Percentiles rank a stretch among this genome's conserved stretches.
Evolutionary conservation across 208 protist genomes (phyloP).

Genomic region (Trypanosoma brucei): DNA sequence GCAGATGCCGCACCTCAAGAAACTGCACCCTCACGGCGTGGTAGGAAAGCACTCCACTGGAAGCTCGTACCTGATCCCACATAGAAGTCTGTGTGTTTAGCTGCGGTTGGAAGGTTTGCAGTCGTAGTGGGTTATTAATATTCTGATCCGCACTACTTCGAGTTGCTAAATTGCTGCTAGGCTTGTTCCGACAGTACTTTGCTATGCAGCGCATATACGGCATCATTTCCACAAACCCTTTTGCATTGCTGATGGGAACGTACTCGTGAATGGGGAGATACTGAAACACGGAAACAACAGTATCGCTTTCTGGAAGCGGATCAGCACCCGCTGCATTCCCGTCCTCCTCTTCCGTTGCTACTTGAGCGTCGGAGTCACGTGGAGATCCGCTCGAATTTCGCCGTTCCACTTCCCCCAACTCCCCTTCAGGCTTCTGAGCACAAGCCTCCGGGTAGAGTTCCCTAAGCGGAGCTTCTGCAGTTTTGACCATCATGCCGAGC

Average conservation of each 20-base stretch:
- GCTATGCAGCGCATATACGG: conserved; percentile 51
- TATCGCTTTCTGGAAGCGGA: neutral
- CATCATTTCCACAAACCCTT: conserved; percentile 37
- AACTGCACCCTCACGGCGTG: conserved; percentile 58
- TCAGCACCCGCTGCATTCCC: conserved; percentile 12
- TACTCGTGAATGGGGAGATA: conserved; percentile 53
- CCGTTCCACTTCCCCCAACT: conserved; percentile 2
- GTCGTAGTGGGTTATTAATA: conserved; percentile 1
- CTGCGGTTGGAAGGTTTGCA: conserved; percentile 10
- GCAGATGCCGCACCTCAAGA: conserved; percentile 47
- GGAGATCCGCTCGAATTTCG: conserved; percentile 6
- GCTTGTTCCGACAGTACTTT: conserved; percentile 1
- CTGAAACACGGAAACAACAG: conserved; percentile 42
- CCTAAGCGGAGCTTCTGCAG: conserved; percentile 32
- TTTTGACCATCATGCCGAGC: conserved; percentile 49
- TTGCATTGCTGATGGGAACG: conserved; percentile 37
- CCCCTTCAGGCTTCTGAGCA: conserved; percentile 31
- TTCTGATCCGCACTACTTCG: neutral
- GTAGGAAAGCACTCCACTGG: conserved; percentile 25
- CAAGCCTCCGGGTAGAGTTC: conserved; percentile 34
- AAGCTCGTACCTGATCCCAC: conserved; percentile 27
- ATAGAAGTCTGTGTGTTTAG: conserved; percentile 13
- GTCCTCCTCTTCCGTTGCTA: conserved; percentile 4
- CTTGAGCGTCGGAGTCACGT: conserved; percentile 1
- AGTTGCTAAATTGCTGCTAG: neutral